Base-by-base conservation (phyloP, 73 alveolate species). In the Uronychia binucleata region DNA sequence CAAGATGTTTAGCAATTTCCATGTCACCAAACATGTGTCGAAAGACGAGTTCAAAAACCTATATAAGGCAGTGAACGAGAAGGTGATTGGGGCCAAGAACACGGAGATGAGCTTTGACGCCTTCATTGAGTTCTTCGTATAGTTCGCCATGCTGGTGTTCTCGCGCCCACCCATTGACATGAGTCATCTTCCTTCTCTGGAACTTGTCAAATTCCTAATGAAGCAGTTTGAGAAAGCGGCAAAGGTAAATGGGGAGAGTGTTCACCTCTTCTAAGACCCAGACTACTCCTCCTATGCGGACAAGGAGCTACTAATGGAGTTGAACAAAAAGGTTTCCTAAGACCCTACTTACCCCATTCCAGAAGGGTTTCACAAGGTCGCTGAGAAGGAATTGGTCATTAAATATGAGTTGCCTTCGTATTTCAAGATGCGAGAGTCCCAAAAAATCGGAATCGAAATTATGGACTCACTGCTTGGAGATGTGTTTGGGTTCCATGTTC, bases 261-360 rank as follows among this genome's bases (percentile, higher is more conserved):
- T 86, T 31, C 60, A 58, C 31, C 77, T 88, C 57, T 88, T 57
- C 75, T 79, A 81, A 58, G 97, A 95, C 80, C 96, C 96, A 26
- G 95, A 88, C n/a, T 81, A 90, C 29, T 27, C 79, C 31, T 75
- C 75, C 33, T 81, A 94, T 58, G 96, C 91, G 25, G 97, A 95
- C 58, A 78, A 82, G 57, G 94, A 94, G 31, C 85, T 95, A 27
- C 34, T 95, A 1, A 88, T 75, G 35, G 89, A 94, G 85, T 87
- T 95, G n/a, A 95, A 95, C 85, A 74, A 79, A 59, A 60, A 89
- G 35, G 78, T 95, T 35, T 81, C 75, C 35, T 77, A 77, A 57
- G 88, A 95, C 78, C 97, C 97, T 13, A 84, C 60, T 26, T 81
- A 90, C 58, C 92, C 85, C 1, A 77, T 95, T 30, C 99, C 99